Evolutionary conservation across 768 basidiomycete genomes (phyloP).

Genomic region (Tremella fuciformis): DNA sequence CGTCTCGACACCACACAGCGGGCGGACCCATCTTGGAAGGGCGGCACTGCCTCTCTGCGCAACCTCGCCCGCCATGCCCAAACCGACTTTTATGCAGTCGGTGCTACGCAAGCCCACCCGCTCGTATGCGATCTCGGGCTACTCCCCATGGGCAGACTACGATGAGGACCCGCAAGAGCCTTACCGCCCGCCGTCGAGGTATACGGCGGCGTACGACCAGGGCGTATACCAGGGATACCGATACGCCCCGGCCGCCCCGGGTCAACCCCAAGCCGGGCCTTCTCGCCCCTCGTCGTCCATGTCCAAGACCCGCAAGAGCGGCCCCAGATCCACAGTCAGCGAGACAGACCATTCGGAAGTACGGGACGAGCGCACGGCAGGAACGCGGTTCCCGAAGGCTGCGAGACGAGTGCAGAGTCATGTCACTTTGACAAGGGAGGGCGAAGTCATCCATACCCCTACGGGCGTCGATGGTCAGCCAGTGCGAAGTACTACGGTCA

Average conservation of each 20-base stretch:
- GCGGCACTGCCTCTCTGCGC: too few relatives aligned
- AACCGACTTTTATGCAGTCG: conserved; percentile 43
- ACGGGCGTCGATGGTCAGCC: neutral
- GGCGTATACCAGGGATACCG: conserved; percentile 19
- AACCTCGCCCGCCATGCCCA: conserved; percentile 29
- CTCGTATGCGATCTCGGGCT: conserved; percentile 39
- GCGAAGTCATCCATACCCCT: conserved; percentile 16
- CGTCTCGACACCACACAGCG: too few relatives aligned
- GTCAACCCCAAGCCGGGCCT: neutral
- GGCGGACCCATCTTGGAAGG: too few relatives aligned
- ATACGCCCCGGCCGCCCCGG: neutral
- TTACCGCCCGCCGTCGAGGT: conserved; percentile 17
- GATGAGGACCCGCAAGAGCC: conserved; percentile 9
- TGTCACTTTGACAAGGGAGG: conserved; percentile 20
- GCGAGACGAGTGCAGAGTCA: conserved; percentile 24
- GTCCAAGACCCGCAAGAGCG: conserved; percentile 1
- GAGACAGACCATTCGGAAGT: conserved; percentile 3
- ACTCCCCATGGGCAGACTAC: conserved; percentile 38
- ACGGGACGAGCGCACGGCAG: neutral
- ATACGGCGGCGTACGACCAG: conserved; percentile 14
- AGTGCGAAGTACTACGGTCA: conserved; percentile 15
- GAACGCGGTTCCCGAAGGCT: conserved; percentile 37
- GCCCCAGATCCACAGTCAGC: conserved; percentile 4
- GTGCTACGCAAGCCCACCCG: conserved; percentile 43
- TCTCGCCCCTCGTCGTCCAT: conserved; percentile 5